Evolutionary conservation across 129 eudicot genomes (phyloP).

Genomic region (Deinandra increscens): DNA sequence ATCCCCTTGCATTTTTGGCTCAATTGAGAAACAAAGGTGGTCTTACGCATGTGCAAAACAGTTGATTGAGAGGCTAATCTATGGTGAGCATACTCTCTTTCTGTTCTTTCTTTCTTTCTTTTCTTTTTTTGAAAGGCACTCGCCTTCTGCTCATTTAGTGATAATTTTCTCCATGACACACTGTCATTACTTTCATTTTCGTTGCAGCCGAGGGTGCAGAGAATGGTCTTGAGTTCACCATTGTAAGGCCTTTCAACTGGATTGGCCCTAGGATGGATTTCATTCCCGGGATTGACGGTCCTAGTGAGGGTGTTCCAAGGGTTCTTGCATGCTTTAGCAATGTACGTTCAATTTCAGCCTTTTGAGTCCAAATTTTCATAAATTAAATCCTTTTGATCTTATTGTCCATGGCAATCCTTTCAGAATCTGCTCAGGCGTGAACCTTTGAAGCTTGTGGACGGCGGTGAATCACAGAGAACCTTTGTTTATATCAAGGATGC

Average conservation of each 20-base stretch:
- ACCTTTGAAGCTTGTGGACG: conserved; percentile 97
- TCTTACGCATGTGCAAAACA: conserved; percentile 98
- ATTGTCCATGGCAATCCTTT: background rate
- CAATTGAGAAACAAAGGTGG: conserved; percentile 98
- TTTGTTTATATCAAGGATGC: conserved; percentile 96
- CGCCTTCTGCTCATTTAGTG: background rate
- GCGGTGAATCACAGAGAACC: conserved; percentile 94
- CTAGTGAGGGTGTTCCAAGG: conserved; percentile 97
- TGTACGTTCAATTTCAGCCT: conserved; percentile 36
- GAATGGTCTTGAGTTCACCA: conserved; percentile 91
- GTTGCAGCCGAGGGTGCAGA: conserved; percentile 94
- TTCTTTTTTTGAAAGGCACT: too few relatives aligned
- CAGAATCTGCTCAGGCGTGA: conserved; percentile 92
- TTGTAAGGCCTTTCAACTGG: conserved; percentile 98
- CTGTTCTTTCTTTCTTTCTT: too few relatives aligned
- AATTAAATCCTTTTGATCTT: background rate
- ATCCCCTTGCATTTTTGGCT: conserved; percentile 93
- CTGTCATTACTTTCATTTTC: conserved; percentile 2
- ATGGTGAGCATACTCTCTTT: conserved; percentile 47
- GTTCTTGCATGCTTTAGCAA: conserved; percentile 97
- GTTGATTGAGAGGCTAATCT: conserved; percentile 89
- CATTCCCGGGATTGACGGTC: conserved; percentile 98
- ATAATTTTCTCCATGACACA: background rate
- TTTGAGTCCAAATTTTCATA: background rate
- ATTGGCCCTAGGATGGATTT: conserved; percentile 99